Conservation (phyloP, 257 asterid genomes). For the Solanum ossicruentum region DNA sequence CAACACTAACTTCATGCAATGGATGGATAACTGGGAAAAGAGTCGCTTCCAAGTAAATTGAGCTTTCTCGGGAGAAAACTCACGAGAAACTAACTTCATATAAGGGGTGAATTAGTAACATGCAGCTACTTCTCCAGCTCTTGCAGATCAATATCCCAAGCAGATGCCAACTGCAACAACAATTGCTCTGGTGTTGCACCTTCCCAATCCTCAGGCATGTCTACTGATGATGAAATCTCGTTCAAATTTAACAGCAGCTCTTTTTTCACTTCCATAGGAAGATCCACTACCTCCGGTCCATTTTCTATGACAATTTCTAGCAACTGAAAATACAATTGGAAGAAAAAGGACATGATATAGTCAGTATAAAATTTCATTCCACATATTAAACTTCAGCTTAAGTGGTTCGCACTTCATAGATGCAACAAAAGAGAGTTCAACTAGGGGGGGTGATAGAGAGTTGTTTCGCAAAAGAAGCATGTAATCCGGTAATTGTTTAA, state of each 20-base stretch:
- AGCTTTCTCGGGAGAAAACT: neutral
- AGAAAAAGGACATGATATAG: neutral
- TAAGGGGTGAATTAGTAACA: neutral
- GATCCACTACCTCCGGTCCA: conserved; percentile 49
- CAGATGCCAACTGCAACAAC: conserved; percentile 64
- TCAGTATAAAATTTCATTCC: neutral
- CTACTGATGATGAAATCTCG: conserved; percentile 48
- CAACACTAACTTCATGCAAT: neutral
- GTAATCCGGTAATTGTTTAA: neutral
- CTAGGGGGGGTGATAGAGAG: neutral
- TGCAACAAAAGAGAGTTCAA: neutral
- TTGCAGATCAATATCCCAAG: conserved; percentile 82
- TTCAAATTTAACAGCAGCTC: conserved; percentile 67
- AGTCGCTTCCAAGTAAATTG: neutral
- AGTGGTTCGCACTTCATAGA: neutral
- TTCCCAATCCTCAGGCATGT: conserved; percentile 88
- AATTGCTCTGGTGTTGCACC: conserved; percentile 76
- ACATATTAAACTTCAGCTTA: neutral
- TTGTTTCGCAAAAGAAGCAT: neutral
- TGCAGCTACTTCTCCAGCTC: conserved; percentile 40
- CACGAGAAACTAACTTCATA: neutral
- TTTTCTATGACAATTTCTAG: conserved; percentile 62
- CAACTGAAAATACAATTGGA: conserved; percentile 30
- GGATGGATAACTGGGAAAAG: neutral
- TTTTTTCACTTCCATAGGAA: conserved; percentile 63